Base-by-base conservation (phyloP, 768 basidiomycete species). In the Leccinum aurantiacum region DNA sequence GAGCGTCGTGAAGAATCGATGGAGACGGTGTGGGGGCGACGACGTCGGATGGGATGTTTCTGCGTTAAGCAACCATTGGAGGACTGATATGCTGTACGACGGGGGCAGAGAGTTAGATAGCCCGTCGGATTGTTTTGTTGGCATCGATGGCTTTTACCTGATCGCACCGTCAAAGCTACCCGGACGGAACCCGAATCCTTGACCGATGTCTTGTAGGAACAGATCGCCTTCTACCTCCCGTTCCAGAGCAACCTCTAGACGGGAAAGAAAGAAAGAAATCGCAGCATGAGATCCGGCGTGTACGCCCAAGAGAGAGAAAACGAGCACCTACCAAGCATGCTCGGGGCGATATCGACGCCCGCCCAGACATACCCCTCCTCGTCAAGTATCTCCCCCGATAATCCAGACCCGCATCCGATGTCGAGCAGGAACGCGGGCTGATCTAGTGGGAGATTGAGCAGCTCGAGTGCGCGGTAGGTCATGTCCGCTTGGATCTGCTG, bases 111-210 rank as follows among this genome's bases (percentile, higher is more conserved):
- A 17, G 38, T 9, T 49, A 25, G 14, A 37, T 15, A 14, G 27
- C 0, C 35, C 14, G 14, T 44, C 41, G 41, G 10, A n/a, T 19
- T 17, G 17, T 46, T 11, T 11, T 3, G 46, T 11, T 1, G 33
- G 6, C 13, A 53, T 53, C 37, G 33, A 49, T 44, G 41, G 19
- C 10, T 44, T 46, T 46, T 38, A 90, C 95, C 95, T 96, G 69
- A 99, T 98, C 6, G 93, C 95, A 44, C 96, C 97, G 72, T 99
- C 97, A 72, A 99, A 98, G 63, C 91, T 90, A 61, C 96, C 97
- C 58, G 97, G 92, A 44, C 97, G 84, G 74, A 97, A 99, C 7
- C 95, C 95, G 68, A 98, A 91, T 0, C 97, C 97, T 72, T 99
- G 97, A 0, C 97, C 97, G 47, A 98, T 97, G 69, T 99, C 97